Conservation (phyloP, 2,329 filamentous ascomycete genomes). For the Fusarium hostae region DNA sequence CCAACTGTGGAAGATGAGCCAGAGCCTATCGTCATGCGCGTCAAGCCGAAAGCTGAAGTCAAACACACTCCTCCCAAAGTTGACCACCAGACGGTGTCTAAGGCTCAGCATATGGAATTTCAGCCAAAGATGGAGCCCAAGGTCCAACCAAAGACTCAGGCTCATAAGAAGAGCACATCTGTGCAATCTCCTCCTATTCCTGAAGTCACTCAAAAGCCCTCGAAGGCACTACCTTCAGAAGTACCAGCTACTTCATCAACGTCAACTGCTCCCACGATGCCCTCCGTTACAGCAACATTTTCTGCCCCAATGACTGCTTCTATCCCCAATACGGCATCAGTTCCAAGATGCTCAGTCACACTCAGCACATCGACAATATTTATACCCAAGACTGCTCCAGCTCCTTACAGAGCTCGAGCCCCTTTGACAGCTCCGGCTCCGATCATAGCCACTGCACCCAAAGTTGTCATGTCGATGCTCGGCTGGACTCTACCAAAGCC, state of each 20-base stretch:
- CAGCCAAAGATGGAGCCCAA: not conserved
- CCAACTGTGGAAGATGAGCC: slow-evolving; percentile 13
- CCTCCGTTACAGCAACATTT: not conserved
- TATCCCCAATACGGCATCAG: not conserved
- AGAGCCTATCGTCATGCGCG: not conserved
- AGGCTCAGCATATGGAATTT: not conserved
- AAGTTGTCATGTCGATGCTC: slow-evolving; percentile 23
- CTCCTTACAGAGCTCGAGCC: slow-evolving; percentile 15
- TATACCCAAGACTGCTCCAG: slow-evolving; percentile 7
- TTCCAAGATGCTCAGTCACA: not conserved
- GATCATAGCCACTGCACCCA: slow-evolving; percentile 9
- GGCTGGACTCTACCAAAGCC: slow-evolving; percentile 13
- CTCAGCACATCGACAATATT: slow-evolving; percentile 2
- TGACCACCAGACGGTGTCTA: not conserved
- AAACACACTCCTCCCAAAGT: not conserved
- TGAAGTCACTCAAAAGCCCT: not conserved
- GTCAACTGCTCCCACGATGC: not conserved
- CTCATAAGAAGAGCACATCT: not conserved
- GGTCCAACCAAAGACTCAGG: not conserved
- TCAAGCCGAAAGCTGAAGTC: not conserved
- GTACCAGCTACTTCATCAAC: not conserved
- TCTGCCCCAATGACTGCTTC: not conserved
- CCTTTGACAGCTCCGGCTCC: slow-evolving; percentile 23
- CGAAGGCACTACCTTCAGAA: not conserved
- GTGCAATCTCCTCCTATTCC: not conserved